phyloP scores from a whole-genome alignment of 1,284 basidiomycete genomes.

The Apiotrichum mycotoxinovorans region DNA sequence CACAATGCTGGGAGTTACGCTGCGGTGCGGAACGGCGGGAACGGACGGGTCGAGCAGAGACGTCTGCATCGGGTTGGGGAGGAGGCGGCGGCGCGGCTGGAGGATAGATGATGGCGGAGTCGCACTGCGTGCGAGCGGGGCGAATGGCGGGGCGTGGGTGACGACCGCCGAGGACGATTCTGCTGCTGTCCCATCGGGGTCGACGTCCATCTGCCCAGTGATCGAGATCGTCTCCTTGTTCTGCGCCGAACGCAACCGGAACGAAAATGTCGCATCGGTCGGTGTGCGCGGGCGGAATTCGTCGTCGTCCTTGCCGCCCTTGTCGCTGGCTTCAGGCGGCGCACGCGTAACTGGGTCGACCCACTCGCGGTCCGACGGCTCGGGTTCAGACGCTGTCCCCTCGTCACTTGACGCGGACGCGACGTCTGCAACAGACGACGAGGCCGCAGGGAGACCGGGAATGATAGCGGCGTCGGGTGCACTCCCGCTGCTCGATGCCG shows the following conservation, averaged over 20 bases:
- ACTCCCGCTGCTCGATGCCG: neutral
- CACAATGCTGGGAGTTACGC: conserved; percentile 11
- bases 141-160: neutral
- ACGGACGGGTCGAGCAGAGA: conserved; percentile 45
- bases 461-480: neutral
- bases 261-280: conserved; percentile 27
- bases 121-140: conserved; percentile 6
- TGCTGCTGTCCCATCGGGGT: conserved; percentile 15
- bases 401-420: conserved; percentile 15
- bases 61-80: conserved; percentile 44
- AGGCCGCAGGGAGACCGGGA: neutral
- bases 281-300: conserved; percentile 23
- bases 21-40: conserved; percentile 45
- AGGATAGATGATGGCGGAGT: conserved; percentile 9
- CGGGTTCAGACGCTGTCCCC: conserved; percentile 18
- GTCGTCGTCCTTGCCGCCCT: conserved; percentile 20
- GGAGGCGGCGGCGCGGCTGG: conserved; percentile 25
- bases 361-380: conserved; percentile 28
- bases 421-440: conserved; percentile 3
- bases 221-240: conserved; percentile 18
- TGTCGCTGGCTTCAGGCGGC: conserved; percentile 18
- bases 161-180: conserved; percentile 27
- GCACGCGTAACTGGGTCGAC: conserved; percentile 46
- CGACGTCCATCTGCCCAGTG: conserved; percentile 7
- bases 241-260: conserved; percentile 34